Percentiles rank a stretch among this genome's conserved stretches.
phyloP scores from a whole-genome alignment of 2,329 filamentous ascomycete genomes.

The Hypoxylon sp. region DNA sequence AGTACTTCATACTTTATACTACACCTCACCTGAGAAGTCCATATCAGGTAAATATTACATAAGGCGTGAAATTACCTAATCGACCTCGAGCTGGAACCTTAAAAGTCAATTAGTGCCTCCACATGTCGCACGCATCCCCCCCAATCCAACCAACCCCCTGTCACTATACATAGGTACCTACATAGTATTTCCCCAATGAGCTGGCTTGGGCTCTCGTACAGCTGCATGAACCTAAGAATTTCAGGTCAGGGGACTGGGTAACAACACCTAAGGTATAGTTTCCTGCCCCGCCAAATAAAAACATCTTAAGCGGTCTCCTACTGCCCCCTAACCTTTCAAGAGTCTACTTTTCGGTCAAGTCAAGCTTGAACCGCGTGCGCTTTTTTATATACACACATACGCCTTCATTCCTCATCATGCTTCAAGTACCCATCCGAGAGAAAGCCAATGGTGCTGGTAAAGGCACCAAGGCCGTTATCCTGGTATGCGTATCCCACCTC shows the following conservation, averaged over 20 bases:
- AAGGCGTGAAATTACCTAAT: constrained; percentile 14
- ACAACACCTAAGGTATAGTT: constrained; percentile 3
- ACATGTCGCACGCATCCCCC: constrained; percentile 32
- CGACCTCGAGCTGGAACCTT: constrained; percentile 10
- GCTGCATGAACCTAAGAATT: constrained; percentile 42
- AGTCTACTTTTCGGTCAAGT: constrained; percentile 18
- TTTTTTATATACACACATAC: constrained; percentile 29
- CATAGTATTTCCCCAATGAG: constrained; percentile 29
- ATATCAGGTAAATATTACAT: constrained; percentile 4
- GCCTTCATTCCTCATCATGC: constrained; percentile 59
- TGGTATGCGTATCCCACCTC: constrained; percentile 72
- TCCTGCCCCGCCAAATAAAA: constrained; percentile 44
- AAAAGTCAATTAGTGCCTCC: constrained; percentile 41
- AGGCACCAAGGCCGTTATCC: constrained; percentile 92
- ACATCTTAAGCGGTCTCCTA: constrained; percentile 26
- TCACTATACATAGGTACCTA: background rate
- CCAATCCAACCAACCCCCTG: constrained; percentile 25
- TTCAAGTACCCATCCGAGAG: constrained; percentile 69
- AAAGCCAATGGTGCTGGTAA: constrained; percentile 67
- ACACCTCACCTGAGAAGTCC: background rate
- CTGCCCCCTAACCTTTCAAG: constrained; percentile 5
- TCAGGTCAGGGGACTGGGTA: constrained; percentile 29
- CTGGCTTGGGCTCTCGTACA: constrained; percentile 21
- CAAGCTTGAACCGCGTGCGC: constrained; percentile 14
- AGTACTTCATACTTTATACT: background rate